phyloP scores from a whole-genome alignment of 495 filamentous ascomycete species.

The Aspergillus egyptiacus region DNA sequence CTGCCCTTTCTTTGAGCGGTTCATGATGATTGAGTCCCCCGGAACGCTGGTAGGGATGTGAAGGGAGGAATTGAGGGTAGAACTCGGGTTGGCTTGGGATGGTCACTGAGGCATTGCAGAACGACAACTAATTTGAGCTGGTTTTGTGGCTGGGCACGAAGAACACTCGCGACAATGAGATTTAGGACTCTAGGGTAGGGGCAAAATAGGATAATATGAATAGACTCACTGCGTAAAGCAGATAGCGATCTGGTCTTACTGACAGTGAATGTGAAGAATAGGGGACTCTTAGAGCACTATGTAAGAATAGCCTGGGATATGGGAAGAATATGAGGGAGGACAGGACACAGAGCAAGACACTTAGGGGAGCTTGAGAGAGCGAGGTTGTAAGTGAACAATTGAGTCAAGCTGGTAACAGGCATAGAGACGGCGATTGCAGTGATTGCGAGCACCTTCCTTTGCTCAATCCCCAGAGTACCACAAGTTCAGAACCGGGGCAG shows the following conservation, averaged over 20 bases:
- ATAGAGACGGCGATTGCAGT: background rate
- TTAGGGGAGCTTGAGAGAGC: background rate
- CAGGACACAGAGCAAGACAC: background rate
- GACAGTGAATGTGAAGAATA: too few relatives aligned
- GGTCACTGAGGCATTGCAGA: conserved; percentile 4
- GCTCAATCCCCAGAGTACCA: background rate
- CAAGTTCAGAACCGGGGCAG: background rate
- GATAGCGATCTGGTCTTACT: background rate
- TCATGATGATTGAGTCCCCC: conserved; percentile 19
- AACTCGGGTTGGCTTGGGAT: background rate
- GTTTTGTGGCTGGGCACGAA: background rate
- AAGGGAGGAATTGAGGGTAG: background rate
- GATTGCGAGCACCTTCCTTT: conserved; percentile 9
- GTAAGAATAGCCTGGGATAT: background rate
- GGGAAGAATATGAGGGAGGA: background rate
- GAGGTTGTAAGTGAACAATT: background rate
- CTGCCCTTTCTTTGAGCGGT: conserved; percentile 25
- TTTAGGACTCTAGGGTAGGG: background rate
- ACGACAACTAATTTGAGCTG: background rate
- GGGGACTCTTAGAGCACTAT: background rate
- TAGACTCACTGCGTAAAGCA: background rate
- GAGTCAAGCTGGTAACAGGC: background rate
- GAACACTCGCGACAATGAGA: background rate
- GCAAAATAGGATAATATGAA: background rate
- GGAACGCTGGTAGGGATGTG: background rate